These are phyloP conservation scores for Chaetomidium leptoderma DNA, from an alignment of 495 filamentous ascomycete species.

Conservation along the genomic window DNA sequence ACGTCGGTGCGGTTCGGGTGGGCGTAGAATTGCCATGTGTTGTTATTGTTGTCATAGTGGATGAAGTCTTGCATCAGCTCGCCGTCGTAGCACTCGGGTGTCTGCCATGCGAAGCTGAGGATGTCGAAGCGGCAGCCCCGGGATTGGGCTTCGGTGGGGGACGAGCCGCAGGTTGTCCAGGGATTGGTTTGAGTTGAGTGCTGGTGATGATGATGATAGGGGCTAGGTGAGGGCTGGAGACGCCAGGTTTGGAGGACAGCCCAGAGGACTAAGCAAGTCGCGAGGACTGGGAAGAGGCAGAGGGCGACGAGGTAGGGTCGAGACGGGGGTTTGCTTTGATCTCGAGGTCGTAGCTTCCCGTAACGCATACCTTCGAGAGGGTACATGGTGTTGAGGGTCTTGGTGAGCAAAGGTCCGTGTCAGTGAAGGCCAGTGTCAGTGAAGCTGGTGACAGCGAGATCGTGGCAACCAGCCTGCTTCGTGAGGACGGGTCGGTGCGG, in stretches of 20 bases:
- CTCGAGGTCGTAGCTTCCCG: background rate
- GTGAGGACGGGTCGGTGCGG: too few relatives aligned
- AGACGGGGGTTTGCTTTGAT: background rate
- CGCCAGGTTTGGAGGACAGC: constrained; percentile 3
- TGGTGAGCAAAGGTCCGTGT: too few relatives aligned
- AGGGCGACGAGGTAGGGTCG: background rate
- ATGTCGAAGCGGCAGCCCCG: constrained; percentile 32
- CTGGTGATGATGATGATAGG: background rate
- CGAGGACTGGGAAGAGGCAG: background rate
- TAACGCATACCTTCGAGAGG: background rate
- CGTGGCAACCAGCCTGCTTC: too few relatives aligned
- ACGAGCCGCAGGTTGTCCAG: constrained; percentile 21
- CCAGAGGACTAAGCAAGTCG: background rate
- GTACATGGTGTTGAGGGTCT: background rate
- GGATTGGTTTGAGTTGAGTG: background rate
- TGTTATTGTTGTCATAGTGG: constrained; percentile 1
- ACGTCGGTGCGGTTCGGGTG: constrained; percentile 2
- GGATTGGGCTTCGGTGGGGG: constrained; percentile 17
- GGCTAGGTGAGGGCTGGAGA: background rate
- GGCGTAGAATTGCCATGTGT: constrained; percentile 18
- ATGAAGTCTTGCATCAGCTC: constrained; percentile 17
- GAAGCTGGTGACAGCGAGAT: too few relatives aligned
- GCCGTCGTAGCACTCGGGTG: constrained; percentile 28
- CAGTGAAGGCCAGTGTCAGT: too few relatives aligned
- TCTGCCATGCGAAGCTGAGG: constrained; percentile 31